phyloP scores from a whole-genome alignment of 495 filamentous ascomycete species.

The Annulohypoxylon nitens region DNA sequence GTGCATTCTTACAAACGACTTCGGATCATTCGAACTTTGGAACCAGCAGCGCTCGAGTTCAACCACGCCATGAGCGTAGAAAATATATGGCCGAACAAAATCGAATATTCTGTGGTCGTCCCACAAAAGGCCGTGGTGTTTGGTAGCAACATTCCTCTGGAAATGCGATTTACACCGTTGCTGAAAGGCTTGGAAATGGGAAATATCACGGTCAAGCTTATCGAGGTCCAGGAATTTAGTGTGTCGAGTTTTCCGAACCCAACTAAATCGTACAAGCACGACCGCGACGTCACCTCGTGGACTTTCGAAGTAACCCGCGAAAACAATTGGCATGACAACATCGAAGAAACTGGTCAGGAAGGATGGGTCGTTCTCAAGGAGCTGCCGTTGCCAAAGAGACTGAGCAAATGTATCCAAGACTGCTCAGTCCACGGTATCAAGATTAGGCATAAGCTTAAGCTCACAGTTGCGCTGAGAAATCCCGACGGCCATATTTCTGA shows the following conservation, averaged over 20 bases:
- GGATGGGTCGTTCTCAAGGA: constrained; percentile 78
- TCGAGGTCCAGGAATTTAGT: constrained; percentile 81
- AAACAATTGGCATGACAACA: constrained; percentile 72
- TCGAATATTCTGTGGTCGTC: constrained; percentile 89
- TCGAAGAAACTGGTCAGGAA: constrained; percentile 78
- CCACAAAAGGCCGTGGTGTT: constrained; percentile 93
- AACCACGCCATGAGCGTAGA: constrained; percentile 92
- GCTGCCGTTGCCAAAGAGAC: constrained; percentile 79
- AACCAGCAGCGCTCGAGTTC: constrained; percentile 82
- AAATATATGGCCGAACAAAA: constrained; percentile 94
- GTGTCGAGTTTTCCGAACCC: constrained; percentile 63
- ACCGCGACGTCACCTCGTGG: constrained; percentile 73
- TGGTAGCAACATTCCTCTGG: constrained; percentile 81
- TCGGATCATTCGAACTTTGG: constrained; percentile 87
- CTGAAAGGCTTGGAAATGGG: constrained; percentile 89
- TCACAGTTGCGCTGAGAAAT: constrained; percentile 89
- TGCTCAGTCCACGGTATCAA: constrained; percentile 86
- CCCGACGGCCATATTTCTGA: constrained; percentile 95
- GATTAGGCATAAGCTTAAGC: constrained; percentile 85
- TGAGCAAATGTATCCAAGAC: constrained; percentile 86
- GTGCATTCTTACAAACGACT: constrained; percentile 82
- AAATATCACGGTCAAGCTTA: constrained; percentile 76
- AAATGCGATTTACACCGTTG: constrained; percentile 84
- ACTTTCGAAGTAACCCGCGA: constrained; percentile 69
- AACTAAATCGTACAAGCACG: constrained; percentile 69